These are phyloP conservation scores for Lanmaoa pseudosensibilis DNA, from an alignment of 768 basidiomycete species.

Conservation along the genomic window DNA sequence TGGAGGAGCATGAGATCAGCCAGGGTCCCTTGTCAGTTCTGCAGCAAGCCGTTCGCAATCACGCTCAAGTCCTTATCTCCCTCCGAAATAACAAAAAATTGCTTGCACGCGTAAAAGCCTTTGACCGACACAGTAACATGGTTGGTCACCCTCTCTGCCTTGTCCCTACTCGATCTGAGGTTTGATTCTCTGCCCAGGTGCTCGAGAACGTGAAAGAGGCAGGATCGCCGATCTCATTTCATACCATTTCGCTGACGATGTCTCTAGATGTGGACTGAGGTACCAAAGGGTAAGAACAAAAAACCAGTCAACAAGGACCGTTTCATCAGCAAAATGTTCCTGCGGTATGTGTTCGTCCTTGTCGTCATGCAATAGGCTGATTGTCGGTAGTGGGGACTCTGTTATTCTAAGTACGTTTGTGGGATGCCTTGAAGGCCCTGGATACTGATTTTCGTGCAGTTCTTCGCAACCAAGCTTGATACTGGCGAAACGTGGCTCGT, in stretches of 20 bases:
- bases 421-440: slow-evolving; percentile 13
- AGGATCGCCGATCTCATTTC: slow-evolving; percentile 24
- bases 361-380: slow-evolving; percentile 12
- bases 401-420: slow-evolving; percentile 85
- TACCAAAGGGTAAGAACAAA: slow-evolving; percentile 97
- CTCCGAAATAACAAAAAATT: slow-evolving; percentile 98
- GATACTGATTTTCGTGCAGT: slow-evolving; percentile 50
- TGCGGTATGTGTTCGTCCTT: slow-evolving; percentile 55
- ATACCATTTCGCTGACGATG: slow-evolving; percentile 7
- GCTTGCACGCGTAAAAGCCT: slow-evolving; percentile 93
- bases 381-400: slow-evolving; percentile 77
- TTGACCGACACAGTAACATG: slow-evolving; percentile 99
- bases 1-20: slow-evolving; percentile 98
- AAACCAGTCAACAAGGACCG: slow-evolving; percentile 99
- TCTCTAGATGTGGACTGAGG: slow-evolving; percentile 96
- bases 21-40: slow-evolving; percentile 96
- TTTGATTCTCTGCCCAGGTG: slow-evolving; percentile 51
- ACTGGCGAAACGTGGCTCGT: neutral
- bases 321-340: slow-evolving; percentile 99
- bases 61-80: slow-evolving; percentile 96
- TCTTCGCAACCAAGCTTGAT: slow-evolving; percentile 70
- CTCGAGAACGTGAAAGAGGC: slow-evolving; percentile 98
- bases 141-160: slow-evolving; percentile 43
- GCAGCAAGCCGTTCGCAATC: slow-evolving; percentile 96
- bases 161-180: slow-evolving; percentile 6